Conservation (phyloP, 192 early-diverging fungal genomes). For the Linderina pennispora region DNA sequence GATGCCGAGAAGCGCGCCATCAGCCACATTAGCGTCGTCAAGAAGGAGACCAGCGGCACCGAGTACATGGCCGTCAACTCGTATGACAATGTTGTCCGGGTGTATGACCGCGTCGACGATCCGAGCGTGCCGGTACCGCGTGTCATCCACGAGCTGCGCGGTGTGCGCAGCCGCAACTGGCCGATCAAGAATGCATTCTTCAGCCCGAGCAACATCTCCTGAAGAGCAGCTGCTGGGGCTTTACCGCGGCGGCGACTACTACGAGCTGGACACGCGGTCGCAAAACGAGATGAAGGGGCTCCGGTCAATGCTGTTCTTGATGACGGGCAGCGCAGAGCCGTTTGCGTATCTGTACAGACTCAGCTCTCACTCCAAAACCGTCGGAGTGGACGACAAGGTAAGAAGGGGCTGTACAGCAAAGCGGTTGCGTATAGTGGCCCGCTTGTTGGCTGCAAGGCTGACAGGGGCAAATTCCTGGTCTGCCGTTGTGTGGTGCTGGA, state of each 20-base stretch:
- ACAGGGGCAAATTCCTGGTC: too few relatives aligned
- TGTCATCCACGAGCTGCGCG: conserved; percentile 77
- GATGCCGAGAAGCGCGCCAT: conserved; percentile 25
- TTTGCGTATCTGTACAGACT: conserved; percentile 59
- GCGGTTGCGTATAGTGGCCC: too few relatives aligned
- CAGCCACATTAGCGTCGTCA: conserved; percentile 42
- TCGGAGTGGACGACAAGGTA: conserved; percentile 45
- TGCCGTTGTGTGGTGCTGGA: too few relatives aligned
- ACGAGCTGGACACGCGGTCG: conserved; percentile 41
- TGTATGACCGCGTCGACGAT: conserved; percentile 84
- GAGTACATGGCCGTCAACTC: conserved; percentile 86
- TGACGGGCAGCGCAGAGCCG: conserved; percentile 64
- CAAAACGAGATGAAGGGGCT: conserved; percentile 41
- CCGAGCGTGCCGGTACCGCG: conserved; percentile 64
- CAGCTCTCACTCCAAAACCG: conserved; percentile 26
- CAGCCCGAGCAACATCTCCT: conserved; percentile 28
- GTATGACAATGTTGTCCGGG: conserved; percentile 91
- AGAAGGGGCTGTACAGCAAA: conserved; percentile 1
- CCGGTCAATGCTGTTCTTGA: conserved; percentile 48
- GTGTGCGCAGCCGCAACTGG: conserved; percentile 92
- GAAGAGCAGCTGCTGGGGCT: conserved; percentile 42
- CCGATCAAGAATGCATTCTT: conserved; percentile 88
- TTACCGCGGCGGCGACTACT: conserved; percentile 44
- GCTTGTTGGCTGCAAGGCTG: too few relatives aligned
- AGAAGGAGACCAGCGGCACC: conserved; percentile 47